Base-by-base conservation (phyloP, 257 asterid species). In the Rehmannia glutinosa region DNA sequence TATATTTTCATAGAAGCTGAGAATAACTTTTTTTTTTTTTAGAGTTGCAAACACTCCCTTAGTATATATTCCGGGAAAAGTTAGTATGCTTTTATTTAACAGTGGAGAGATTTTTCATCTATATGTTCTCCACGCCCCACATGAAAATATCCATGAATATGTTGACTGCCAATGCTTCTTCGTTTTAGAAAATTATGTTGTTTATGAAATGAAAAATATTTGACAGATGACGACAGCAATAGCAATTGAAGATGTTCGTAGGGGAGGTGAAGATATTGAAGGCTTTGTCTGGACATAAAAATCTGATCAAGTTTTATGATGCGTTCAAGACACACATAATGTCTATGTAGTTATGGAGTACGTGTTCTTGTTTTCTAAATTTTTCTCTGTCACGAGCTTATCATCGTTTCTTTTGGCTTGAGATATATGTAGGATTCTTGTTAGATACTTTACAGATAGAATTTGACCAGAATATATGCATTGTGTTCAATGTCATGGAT, bases 181-280 rank as follows among this genome's bases (percentile, higher is more conserved):
- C 61, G 70, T 45, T 66, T 65, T 39, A 13, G 64, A 53, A 47
- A n/a, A n/a, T n/a, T n/a, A n/a, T n/a, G 51, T 39, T 58, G 55
- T 41, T 43, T 30, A 72, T 51, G 24, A 45, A 24, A 52, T 42
- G 55, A 41, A 69, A 19, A 43, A 35, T 51, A 25, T 77, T 45
- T 80, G 69, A 76, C 91, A 93, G 99, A 90, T 93, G 99, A 93
- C 97, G 10, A 87, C 97, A 8, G 92, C 97, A 6, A 83, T 90
- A 68, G 87, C 96, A 8, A 83, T 90, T 62, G 97, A 90, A 73
- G 97, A 90, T 80, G 96, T 90, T 38, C 87, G 94, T 17, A 85
- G 97, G 78, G n/a, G 97, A 90, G 85, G 95, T 90, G 76, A 85
- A 84, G 84, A 87, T 90, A 70, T 77, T 90, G 87, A 90, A 82